Conservation (phyloP, 495 filamentous ascomycete species). For the Lasiosphaeria hispida region DNA sequence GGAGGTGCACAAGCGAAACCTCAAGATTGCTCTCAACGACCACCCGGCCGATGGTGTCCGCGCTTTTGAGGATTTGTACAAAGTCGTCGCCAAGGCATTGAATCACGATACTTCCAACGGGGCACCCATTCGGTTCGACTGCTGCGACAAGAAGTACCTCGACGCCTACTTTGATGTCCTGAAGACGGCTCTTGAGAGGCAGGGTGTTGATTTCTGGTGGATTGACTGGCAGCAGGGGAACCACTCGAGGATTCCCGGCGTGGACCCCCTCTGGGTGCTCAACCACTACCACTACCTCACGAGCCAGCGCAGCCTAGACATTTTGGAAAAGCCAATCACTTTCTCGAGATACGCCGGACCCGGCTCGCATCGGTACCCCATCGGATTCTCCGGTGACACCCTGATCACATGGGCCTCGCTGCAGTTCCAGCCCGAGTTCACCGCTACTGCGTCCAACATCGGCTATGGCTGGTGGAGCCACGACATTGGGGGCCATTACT, state of each 20-base stretch:
- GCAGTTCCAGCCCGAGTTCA: constrained; percentile 61
- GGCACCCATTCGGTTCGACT: constrained; percentile 54
- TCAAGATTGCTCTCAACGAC: constrained; percentile 54
- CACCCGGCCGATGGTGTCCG: constrained; percentile 57
- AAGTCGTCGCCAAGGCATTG: constrained; percentile 48
- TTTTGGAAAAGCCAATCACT: constrained; percentile 29
- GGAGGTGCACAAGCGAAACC: constrained; percentile 42
- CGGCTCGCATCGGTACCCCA: constrained; percentile 58
- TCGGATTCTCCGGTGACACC: constrained; percentile 61
- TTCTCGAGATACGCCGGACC: constrained; percentile 59
- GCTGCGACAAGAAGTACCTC: constrained; percentile 48
- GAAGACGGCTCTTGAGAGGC: constrained; percentile 47
- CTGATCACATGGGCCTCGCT: constrained; percentile 56
- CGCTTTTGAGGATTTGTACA: constrained; percentile 51
- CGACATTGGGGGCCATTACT: constrained; percentile 59
- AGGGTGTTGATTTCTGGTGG: constrained; percentile 60
- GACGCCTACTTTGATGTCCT: constrained; percentile 58
- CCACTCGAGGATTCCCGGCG: constrained; percentile 48
- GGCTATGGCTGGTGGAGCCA: constrained; percentile 66
- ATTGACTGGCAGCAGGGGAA: constrained; percentile 63
- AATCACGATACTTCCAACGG: constrained; percentile 42
- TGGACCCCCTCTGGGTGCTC: constrained; percentile 62
- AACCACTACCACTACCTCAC: constrained; percentile 61
- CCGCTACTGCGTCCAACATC: constrained; percentile 60
- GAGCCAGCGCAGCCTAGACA: constrained; percentile 30